Base-by-base conservation (phyloP, 2,329 filamentous ascomycete species). In the Aspergillus costaricaensis region DNA sequence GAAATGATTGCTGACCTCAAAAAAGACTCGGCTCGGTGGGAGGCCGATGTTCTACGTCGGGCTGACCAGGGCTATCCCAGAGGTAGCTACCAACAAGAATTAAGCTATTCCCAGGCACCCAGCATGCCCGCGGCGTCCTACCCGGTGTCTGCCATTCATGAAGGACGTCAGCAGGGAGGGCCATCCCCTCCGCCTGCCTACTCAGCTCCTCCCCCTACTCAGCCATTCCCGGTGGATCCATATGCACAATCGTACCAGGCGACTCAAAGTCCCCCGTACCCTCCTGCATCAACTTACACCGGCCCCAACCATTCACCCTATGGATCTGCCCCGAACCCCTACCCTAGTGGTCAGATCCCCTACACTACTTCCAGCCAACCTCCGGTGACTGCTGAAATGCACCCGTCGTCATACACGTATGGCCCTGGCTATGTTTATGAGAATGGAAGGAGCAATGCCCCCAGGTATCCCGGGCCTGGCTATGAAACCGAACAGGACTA, bases 1-100 rank as follows among this genome's bases (percentile, higher is more conserved):
- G 81, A 81, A 73, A 84, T 84, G 81, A 83, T 84, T 70, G 75
- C 79, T 68, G 82, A 83, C 76, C 72, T 84, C 47, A 83, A 83
- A 67, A 77, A 79, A 62, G 82, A 84, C 68, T 84, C 82, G 51
- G 75, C 77, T 64, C 77, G 81, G 67, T 84, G 81, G 81, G 79
- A 81, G 65, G 75, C 75, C 55, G 77, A 80, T 58, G 73, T 77
- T 23, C 66, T 72, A 57, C 74, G 74, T 59, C 75, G 76, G 64
- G 70, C 72, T 68, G 73, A 78, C 65, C 69, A 74, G 67, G 76
- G 77, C 62, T 73, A 78, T 68, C 72, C 75, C 44, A 67, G 75
- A 74, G 77, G 77, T 73, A 78, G 70, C 68, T 77, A 77, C 67
- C 70, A 69, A 67, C 76, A 78, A 68, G 71, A 75, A 64, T 66